These are phyloP conservation scores for Cladosporium sp. DNA, from an alignment of 2,329 filamentous ascomycete species.

Conservation along the genomic window DNA sequence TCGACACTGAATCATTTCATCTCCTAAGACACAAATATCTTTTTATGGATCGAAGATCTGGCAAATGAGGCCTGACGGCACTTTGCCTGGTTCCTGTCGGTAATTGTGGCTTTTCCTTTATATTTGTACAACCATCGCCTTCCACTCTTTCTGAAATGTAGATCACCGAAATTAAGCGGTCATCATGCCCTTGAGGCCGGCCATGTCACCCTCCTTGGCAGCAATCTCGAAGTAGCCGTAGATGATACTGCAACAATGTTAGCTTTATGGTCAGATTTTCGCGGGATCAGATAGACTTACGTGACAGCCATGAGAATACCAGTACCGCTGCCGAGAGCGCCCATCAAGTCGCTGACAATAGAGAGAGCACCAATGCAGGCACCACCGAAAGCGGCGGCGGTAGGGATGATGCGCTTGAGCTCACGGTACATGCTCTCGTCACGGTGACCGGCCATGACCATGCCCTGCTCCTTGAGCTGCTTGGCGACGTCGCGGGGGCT, in stretches of 20 bases:
- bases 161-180: slow-evolving; percentile 20
- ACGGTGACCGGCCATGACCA: slow-evolving; percentile 98
- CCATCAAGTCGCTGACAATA: slow-evolving; percentile 90
- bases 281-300: slow-evolving; percentile 56
- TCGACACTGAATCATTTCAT: not conserved
- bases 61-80: not conserved
- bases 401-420: slow-evolving; percentile 98
- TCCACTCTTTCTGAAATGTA: slow-evolving; percentile 20
- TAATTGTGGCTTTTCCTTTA: not conserved
- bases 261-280: slow-evolving; percentile 10
- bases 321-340: slow-evolving; percentile 91
- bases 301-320: slow-evolving; percentile 98
- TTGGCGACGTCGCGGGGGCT: slow-evolving; percentile 97
- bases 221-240: slow-evolving; percentile 99
- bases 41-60: not conserved
- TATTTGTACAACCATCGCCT: slow-evolving; percentile 11
- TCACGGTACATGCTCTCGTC: slow-evolving; percentile 99
- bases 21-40: slow-evolving; percentile 1
- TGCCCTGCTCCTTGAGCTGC: slow-evolving; percentile 98
- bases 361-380: slow-evolving; percentile 98
- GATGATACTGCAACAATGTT: slow-evolving; percentile 70
- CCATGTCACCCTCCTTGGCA: slow-evolving; percentile 94
- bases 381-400: slow-evolving; percentile 95
- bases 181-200: slow-evolving; percentile 67
- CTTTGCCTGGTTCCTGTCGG: not conserved